phyloP scores from a whole-genome alignment of 345 rosid species.

The Turnera subulata region DNA sequence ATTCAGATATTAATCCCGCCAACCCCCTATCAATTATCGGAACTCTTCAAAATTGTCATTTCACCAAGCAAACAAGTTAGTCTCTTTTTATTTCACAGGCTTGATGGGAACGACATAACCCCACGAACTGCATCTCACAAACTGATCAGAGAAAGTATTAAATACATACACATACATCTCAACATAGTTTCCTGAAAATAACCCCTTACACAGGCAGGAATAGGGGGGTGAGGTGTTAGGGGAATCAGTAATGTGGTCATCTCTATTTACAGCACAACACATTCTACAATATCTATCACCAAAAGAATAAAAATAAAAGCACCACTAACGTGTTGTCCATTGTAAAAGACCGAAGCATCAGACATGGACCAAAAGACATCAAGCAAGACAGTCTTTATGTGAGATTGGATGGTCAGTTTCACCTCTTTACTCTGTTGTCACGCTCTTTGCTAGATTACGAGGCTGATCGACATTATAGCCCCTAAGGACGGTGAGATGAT shows the following conservation, averaged over 20 bases:
- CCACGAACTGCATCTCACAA: no score
- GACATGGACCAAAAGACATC: background rate
- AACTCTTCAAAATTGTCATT: no score
- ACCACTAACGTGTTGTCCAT: background rate
- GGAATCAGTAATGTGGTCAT: background rate
- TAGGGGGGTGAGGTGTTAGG: background rate
- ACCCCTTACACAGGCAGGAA: background rate
- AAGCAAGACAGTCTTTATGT: no score
- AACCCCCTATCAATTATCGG: no score
- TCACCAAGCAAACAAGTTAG: no score
- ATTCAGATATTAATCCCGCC: no score
- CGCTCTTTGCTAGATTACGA: conserved; percentile 87
- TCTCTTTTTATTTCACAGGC: no score
- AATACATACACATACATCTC: no score
- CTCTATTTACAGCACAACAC: background rate
- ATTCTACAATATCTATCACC: background rate
- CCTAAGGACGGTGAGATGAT: conserved; percentile 80
- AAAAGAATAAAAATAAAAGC: background rate
- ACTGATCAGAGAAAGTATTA: no score
- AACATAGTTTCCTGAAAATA: no score
- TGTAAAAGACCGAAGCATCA: background rate
- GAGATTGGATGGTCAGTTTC: background rate
- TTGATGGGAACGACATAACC: no score
- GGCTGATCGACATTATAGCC: conserved; percentile 92
- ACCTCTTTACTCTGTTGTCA: conserved; percentile 58